Base-by-base conservation (phyloP, 208 protist species). In the Wallacemonas rigidus region DNA sequence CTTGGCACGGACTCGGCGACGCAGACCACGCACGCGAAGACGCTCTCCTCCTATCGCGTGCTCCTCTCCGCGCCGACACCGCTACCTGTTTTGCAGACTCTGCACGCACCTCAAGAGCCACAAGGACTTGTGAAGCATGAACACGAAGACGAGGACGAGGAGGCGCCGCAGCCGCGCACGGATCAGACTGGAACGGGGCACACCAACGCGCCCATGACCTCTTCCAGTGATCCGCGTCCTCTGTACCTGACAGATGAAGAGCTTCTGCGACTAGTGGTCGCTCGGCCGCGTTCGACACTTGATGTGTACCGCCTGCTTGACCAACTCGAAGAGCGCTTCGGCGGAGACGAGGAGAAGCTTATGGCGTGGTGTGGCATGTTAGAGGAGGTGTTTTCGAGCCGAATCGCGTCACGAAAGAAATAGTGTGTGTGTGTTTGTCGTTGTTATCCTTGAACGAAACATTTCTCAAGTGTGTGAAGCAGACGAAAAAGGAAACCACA, bases 281-380 rank as follows among this genome's bases (percentile, higher is more conserved):
- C 74, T 1, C 73, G 80, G 35, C 89, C 89, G 48, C 74, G 73
- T 56, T 64, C 67, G 1, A 60, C 69, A 45, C 63, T 94, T 35
- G 83, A 94, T 17, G 79, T 94, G 60, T 83, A 90, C 62, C 84
- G 83, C 14, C 54, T 92, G 48, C 44, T 94, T 39, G 87, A 94
- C n/a, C 67, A 83, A 41, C 48, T 94, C 8, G 79, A 86, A 11
- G 62, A 74, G 26, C 69, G 79, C 9, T 67, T 85, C 54, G 76
- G 68, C 15, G 65, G 79, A 40, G 71, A 79, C 60, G 89, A 91
- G 50, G 86, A 81, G 71, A 70, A 74, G 39, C 67, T 85, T 14
- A 68, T 48, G 9, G 69, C 71, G 48, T 75, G 51, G 50, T 69
- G 51, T 15, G 36, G 4, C 11, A 36, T 8, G 51, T 35, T 55